Evolutionary conservation across 257 asterid genomes (phyloP), one percentile per base, ranked within the genome.

Genomic region (Jacaranda mimosifolia): DNA sequence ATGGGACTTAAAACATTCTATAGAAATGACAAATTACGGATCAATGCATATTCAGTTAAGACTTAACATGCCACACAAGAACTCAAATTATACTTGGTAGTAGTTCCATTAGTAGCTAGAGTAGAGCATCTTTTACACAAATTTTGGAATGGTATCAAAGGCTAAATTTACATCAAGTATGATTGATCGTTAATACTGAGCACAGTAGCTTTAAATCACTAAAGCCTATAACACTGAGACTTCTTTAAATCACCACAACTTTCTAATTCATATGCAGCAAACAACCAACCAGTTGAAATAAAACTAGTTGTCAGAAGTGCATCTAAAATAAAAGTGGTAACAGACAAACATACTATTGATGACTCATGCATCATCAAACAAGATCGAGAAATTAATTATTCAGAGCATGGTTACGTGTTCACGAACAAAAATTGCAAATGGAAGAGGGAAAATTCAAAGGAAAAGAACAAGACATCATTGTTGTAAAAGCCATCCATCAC

Each of bases 321-420:
- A 40, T 42, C 14, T n/a, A 63, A 21, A 48, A 36, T 12, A 35
- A 14, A 53, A 40, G 52, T 9, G 36, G 65, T 5, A 48, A 63
- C 1, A 13, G n/a, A 32, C 18, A 7, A 8, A 68, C 39, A 51
- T 7, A 42, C 17, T 32, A 65, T 2, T 6, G 58, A 79, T 14
- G 64, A 79, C 63, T 40, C 56, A 13, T 36, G 46, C 52, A 15
- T n/a, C 63, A 57, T 38, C 40, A 64, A 70, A 18, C 21, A 56
- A 17, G 15, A 36, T 10, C 53, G 56, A 58, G 26, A 57, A 18
- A 38, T 49, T 2, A 26, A 13, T 45, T 21, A 58, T 6, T 56
- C 14, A 45, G 17, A 18, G 9, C 3, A n/a, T n/a, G 11, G 35
- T 39, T 10, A 56, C 7, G 3, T 3, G 14, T 3, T 3, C 6